Evolutionary conservation across 176 grass and related monocot species (phyloP).

Genomic region (Thinopyrum elongatum): DNA sequence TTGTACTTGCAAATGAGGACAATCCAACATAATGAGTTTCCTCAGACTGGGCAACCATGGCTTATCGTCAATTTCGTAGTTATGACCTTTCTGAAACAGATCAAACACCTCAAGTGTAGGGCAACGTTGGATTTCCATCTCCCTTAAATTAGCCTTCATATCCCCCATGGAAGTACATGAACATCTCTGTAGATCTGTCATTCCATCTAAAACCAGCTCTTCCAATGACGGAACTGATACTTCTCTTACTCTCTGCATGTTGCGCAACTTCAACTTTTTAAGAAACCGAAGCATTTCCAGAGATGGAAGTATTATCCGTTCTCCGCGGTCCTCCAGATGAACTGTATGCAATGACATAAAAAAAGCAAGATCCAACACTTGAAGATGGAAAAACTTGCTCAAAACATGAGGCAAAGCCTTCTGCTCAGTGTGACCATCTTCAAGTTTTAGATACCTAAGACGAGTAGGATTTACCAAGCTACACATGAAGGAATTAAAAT

Average conservation of each 20-base stretch:
- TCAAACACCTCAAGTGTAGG: not conserved
- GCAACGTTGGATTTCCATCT: not conserved
- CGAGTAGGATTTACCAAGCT: too few relatives aligned
- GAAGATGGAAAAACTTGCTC: too few relatives aligned
- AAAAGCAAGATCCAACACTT: too few relatives aligned
- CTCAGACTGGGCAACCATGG: not conserved
- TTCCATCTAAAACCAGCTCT: not conserved
- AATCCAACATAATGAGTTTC: not conserved
- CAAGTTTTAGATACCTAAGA: too few relatives aligned
- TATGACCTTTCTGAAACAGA: not conserved
- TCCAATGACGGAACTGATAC: conserved; percentile 16
- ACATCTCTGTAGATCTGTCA: conserved; percentile 2
- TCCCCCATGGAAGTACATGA: not conserved
- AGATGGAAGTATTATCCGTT: not conserved
- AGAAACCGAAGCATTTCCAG: conserved; percentile 6
- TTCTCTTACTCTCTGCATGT: not conserved
- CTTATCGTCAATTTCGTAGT: not conserved
- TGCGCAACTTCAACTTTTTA: not conserved
- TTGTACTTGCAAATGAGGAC: not conserved
- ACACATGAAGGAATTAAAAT: too few relatives aligned
- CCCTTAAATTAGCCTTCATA: not conserved
- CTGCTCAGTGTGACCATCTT: too few relatives aligned
- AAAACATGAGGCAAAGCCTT: too few relatives aligned
- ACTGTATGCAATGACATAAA: too few relatives aligned
- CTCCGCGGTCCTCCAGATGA: not conserved